Percentiles rank a stretch among this genome's conserved stretches.
Evolutionary conservation across 202 grass and related monocot genomes (phyloP).

Genomic region (Dendrocalamus latiflorus): DNA sequence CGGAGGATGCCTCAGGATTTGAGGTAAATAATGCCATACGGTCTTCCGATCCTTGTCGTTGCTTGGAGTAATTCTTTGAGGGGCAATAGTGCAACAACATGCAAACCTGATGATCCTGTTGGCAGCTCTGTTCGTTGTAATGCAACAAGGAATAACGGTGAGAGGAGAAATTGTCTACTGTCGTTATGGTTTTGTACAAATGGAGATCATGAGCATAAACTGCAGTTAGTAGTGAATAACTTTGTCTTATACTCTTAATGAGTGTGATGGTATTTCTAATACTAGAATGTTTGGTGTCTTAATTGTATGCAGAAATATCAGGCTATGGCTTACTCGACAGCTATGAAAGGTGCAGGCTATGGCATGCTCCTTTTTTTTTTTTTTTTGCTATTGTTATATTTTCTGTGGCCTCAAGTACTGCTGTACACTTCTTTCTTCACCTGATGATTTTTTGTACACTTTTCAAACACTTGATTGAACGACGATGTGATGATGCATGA

Average conservation of each 20-base stretch:
- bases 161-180: not conserved
- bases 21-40: slow-evolving; percentile 33
- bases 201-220: not conserved
- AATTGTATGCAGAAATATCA: slow-evolving; percentile 58
- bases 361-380: not conserved
- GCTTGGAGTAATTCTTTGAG: not conserved
- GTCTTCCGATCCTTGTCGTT: not conserved
- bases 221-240: not conserved
- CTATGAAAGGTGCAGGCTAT: slow-evolving; percentile 48
- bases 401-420: not conserved
- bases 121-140: not conserved
- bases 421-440: not conserved
- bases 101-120: not conserved
- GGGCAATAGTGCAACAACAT: not conserved
- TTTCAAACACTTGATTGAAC: not conserved
- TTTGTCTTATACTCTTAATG: not conserved
- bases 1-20: slow-evolving; percentile 35
- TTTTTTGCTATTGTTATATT: not conserved
- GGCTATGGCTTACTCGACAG: slow-evolving; percentile 32
- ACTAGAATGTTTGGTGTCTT: not conserved
- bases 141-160: not conserved
- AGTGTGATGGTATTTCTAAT: not conserved
- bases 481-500: not conserved
- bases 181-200: not conserved
- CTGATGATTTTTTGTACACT: not conserved